Percentiles rank a stretch among this genome's conserved stretches.
These are phyloP conservation scores for Trametes villosa DNA, from an alignment of 768 basidiomycete genomes.

Conservation along the genomic window DNA sequence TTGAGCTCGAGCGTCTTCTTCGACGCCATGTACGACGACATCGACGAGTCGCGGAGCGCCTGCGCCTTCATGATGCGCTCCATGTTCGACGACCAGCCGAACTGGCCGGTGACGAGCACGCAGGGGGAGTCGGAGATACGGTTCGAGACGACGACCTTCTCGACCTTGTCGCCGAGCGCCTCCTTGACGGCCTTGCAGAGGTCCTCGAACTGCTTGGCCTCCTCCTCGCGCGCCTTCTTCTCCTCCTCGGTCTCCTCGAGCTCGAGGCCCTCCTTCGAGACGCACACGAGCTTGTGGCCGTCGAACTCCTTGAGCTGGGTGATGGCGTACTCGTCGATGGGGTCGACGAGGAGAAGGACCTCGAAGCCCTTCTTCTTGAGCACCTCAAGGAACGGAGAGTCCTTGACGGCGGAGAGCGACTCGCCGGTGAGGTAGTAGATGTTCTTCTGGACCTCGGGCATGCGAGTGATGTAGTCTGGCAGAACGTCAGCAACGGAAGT, in stretches of 20 bases:
- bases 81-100: constrained; percentile 99
- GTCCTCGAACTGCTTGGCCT: constrained; percentile 80
- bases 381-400: constrained; percentile 99
- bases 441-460: constrained; percentile 98
- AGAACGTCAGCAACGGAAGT: constrained; percentile 6
- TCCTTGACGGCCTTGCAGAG: constrained; percentile 97
- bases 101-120: constrained; percentile 97
- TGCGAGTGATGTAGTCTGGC: constrained; percentile 97
- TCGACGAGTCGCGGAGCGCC: constrained; percentile 92
- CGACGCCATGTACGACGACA: constrained; percentile 99
- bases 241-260: constrained; percentile 99
- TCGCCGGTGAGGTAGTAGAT: constrained; percentile 99
- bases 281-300: constrained; percentile 94
- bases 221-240: constrained; percentile 89
- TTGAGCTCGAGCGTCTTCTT: constrained; percentile 99
- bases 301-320: constrained; percentile 99
- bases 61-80: constrained; percentile 99
- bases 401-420: constrained; percentile 85
- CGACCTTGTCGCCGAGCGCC: constrained; percentile 97
- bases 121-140: constrained; percentile 97
- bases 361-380: constrained; percentile 99
- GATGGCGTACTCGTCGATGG: constrained; percentile 98
- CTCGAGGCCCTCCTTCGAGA: constrained; percentile 99
- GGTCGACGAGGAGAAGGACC: constrained; percentile 95
- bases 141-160: constrained; percentile 98